These are phyloP conservation scores for Candida montana DNA, from an alignment of 805 yeast genomes.

Conservation along the genomic window DNA sequence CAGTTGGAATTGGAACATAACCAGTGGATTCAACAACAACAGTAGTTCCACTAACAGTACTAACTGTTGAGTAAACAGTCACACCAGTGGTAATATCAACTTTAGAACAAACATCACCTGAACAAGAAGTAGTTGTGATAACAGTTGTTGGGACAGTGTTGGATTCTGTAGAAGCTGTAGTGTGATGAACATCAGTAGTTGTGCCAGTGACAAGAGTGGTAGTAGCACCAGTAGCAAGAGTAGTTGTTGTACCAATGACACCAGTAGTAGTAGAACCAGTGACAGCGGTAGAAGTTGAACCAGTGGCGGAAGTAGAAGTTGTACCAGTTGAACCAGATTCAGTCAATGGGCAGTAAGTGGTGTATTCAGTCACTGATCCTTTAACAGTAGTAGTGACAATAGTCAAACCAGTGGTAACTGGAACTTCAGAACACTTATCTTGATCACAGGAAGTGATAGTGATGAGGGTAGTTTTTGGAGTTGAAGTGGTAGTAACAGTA, in stretches of 20 bases:
- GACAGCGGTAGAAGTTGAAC: no score
- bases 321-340: constrained; percentile 1
- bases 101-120: neutral
- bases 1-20: neutral
- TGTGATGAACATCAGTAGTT: no score
- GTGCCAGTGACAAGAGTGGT: no score
- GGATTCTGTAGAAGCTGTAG: no score
- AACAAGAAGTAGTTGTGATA: neutral
- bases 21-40: neutral
- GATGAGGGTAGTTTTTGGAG: constrained; percentile 9
- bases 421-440: constrained; percentile 29
- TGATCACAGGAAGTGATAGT: constrained; percentile 33
- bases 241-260: no score
- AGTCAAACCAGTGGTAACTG: constrained; percentile 29
- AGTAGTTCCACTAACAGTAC: neutral
- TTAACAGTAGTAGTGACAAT: constrained; percentile 9
- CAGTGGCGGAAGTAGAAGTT: neutral
- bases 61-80: neutral
- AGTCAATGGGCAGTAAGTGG: constrained; percentile 31
- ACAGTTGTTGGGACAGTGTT: neutral
- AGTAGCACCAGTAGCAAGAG: no score
- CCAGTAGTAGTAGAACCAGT: neutral
- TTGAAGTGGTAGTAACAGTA: neutral
- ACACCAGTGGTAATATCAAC: constrained; percentile 1
- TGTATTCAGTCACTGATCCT: constrained; percentile 22